phyloP scores from a whole-genome alignment of 768 basidiomycete species.

The Boletus reticuloceps region DNA sequence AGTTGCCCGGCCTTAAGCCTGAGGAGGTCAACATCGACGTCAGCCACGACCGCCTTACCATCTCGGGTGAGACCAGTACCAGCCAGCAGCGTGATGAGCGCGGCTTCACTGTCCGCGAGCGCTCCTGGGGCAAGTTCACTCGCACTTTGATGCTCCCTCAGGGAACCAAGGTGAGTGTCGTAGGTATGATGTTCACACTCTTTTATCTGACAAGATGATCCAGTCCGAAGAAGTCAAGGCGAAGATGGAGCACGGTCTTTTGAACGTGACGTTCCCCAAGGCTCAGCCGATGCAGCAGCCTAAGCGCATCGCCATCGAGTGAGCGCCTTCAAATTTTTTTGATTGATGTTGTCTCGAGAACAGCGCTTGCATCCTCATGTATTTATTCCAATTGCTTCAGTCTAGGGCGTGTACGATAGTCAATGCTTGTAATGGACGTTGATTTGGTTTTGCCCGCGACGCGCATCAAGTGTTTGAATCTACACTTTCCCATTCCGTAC shows the following conservation, averaged over 20 bases:
- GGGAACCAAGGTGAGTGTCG: constrained; percentile 42
- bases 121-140: constrained; percentile 47
- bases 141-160: constrained; percentile 46
- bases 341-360: neutral
- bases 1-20: constrained; percentile 53
- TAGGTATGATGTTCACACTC: neutral
- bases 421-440: neutral
- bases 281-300: constrained; percentile 34
- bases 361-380: neutral
- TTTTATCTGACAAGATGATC: neutral
- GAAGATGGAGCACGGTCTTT: constrained; percentile 49
- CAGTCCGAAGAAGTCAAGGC: constrained; percentile 39
- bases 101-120: constrained; percentile 41
- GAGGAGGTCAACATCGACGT: constrained; percentile 53
- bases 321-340: neutral
- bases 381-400: neutral
- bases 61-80: constrained; percentile 47
- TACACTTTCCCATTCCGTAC: no score
- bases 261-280: constrained; percentile 55
- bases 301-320: constrained; percentile 40
- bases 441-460: neutral
- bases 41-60: constrained; percentile 45
- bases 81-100: constrained; percentile 33
- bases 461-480: no score
- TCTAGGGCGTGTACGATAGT: neutral